Conservation (phyloP, 495 filamentous ascomycete genomes). For the Saxophila tyrrhenica region DNA sequence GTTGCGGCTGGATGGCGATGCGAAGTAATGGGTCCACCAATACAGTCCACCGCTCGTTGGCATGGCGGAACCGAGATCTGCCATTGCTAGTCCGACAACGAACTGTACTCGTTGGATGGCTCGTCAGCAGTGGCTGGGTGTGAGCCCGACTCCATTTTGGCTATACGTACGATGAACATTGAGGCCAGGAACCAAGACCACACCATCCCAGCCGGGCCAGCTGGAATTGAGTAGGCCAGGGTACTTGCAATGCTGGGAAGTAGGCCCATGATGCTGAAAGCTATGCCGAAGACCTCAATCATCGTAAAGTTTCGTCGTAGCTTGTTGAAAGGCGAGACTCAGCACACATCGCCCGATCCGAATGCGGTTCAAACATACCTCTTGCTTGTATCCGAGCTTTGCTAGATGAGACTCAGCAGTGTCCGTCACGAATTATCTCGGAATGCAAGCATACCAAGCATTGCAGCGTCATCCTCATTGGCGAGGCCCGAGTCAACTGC, state of each 20-base stretch:
- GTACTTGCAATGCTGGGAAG: conserved; percentile 60
- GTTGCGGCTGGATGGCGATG: conserved; percentile 47
- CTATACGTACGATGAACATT: conserved; percentile 36
- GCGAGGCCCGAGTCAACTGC: conserved; percentile 11
- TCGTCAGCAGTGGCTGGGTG: not conserved
- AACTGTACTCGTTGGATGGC: conserved; percentile 33
- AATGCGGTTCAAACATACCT: too few species aligned
- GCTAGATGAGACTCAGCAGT: conserved; percentile 24
- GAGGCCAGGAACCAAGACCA: conserved; percentile 59
- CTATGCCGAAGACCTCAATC: conserved; percentile 58
- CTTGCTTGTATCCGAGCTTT: conserved; percentile 58
- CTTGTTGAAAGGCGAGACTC: too few species aligned
- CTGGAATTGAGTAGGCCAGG: conserved; percentile 52
- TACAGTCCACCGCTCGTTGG: conserved; percentile 47
- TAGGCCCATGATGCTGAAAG: conserved; percentile 63
- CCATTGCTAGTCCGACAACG: conserved; percentile 56
- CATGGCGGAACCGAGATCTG: conserved; percentile 58
- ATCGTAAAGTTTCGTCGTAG: conserved; percentile 54
- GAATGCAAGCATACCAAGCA: conserved; percentile 8
- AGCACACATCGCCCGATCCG: too few species aligned
- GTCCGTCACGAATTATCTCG: not conserved
- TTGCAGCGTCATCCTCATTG: conserved; percentile 17
- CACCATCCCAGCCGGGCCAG: conserved; percentile 59
- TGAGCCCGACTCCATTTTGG: not conserved
- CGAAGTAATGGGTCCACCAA: conserved; percentile 51